Evolutionary conservation across 352 stramenopile genomes (phyloP), one percentile per base, ranked within the genome.

Genomic region (Hyaloperonospora brassicae): DNA sequence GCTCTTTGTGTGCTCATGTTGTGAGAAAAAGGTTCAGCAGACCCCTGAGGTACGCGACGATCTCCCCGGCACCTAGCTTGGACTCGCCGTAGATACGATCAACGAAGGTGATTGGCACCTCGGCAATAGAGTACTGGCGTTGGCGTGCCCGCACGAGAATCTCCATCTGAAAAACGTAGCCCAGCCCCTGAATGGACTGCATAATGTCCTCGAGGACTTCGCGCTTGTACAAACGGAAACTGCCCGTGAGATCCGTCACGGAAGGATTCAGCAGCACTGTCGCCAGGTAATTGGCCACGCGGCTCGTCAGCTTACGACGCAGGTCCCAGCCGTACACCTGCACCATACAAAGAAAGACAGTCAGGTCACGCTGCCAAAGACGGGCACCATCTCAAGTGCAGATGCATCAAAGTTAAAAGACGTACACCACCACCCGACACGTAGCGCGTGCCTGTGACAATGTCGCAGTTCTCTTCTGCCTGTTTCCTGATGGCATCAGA

Each of bases 131-230:
- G 70, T 96, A 98, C 22, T 90, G 74, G 52, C 81, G 79, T 51
- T 96, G 79, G 47, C 89, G 84, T n/a, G 95, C 93, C 46, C 94
- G 80, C 41, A 98, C 91, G 46, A 98, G 85, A 58, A 98, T 97
- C 69, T 99, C 96, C 96, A 99, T 99, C 74, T 99, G 96, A 76
- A 99, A 99, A 17, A 98, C 95, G 77, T 99, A 99, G 31, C 95
- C 96, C 23, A 88, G 70, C 3, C 76, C 79, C 54, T 91, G 70
- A 55, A 93, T 90, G n/a, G 68, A 66, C 45, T 62, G 75, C 72
- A 99, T 97, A 64, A 98, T 97, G 47, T 93, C 68, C 66, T 98
- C 87, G 50, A 99, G 86, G 42, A 97, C 93, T 31, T 81, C 67
- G 59, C 87, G 86, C 68, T 97, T 97, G 75, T 98, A 99, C 56